phyloP scores from a whole-genome alignment of 2,329 filamentous ascomycete species.

The Phyllosticta paracitricarpa region DNA sequence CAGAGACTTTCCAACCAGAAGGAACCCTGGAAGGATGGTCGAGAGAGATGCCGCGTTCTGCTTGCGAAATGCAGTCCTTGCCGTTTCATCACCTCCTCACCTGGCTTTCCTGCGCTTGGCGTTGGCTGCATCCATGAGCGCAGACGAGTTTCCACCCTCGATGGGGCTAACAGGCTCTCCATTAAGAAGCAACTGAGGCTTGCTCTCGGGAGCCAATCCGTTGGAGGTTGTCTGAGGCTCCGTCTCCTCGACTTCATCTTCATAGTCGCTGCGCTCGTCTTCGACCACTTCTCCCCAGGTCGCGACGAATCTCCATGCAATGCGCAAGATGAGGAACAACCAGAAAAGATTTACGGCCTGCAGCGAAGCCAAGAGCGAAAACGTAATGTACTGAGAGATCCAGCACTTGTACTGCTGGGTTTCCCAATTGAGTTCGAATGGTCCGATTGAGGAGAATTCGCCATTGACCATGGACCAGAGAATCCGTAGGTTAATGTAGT shows the following conservation, averaged over 20 bases:
- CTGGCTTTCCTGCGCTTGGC: conserved; percentile 2
- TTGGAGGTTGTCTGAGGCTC: neutral
- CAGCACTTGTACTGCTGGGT: conserved; percentile 68
- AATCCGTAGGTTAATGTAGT: conserved; percentile 72
- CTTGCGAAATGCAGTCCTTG: too few relatives aligned
- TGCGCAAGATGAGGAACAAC: conserved; percentile 67
- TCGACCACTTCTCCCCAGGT: conserved; percentile 44
- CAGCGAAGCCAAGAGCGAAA: conserved; percentile 52
- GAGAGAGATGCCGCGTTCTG: too few relatives aligned
- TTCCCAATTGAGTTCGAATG: conserved; percentile 68
- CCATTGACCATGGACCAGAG: conserved; percentile 61
- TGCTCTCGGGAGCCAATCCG: conserved; percentile 6
- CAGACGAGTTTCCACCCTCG: conserved; percentile 1
- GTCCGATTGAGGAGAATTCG: conserved; percentile 63
- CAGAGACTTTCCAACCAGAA: too few relatives aligned
- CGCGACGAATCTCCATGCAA: conserved; percentile 60
- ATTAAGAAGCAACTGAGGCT: conserved; percentile 20
- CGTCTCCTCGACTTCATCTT: conserved; percentile 19
- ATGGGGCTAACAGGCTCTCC: conserved; percentile 16
- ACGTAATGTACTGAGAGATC: conserved; percentile 58
- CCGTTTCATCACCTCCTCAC: neutral
- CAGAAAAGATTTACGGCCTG: conserved; percentile 74
- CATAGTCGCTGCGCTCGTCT: conserved; percentile 64
- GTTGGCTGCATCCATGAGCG: neutral
- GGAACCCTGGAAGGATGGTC: too few relatives aligned